Base-by-base conservation (phyloP, 208 protist species). In the Leishmania braziliensis region DNA sequence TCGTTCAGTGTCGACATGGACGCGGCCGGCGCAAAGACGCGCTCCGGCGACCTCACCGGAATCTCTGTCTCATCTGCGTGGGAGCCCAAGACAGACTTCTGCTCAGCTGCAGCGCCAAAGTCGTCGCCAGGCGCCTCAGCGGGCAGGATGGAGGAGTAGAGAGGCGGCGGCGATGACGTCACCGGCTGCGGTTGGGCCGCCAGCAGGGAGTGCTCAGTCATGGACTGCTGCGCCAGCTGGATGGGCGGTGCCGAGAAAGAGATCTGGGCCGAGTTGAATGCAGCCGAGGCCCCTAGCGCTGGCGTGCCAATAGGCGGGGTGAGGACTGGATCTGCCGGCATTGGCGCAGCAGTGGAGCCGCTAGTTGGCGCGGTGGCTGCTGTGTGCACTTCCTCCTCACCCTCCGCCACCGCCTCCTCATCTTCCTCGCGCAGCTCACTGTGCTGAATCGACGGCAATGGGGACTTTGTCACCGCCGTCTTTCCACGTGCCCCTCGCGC, bases 1-100 rank as follows among this genome's bases (percentile, higher is more conserved):
- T 68, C 75, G n/a, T 73, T 75, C 5, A 78, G 73, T 16, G 80
- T 82, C 26, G 80, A 88, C 10, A 71, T 63, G 29, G 84, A 83
- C 29, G 60, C 36, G 1, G 75, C 79, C 0, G 77, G 77, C 58
- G 75, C 77, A 73, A 66, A 78, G 68, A 74, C 33, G 9, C 80
- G 80, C 66, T 88, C 84, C 23, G 84, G 84, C 6, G 84, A 82
- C 36, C 58, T 63, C 23, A 62, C 39, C 16, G 9, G 62, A 12
- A 46, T 43, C 26, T 79, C 62, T n/a, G 62, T 46, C 6, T 26
- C 76, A 8, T 29, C n/a, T 9, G 56, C 50, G 5, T 66, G 33
- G 20, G 36, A 39, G n/a, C 16, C 6, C 33, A 20, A 0, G 14
- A 50, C 43, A 58, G 43, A 16, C 33, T 33, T 2, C 26, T 43